Percentiles rank a stretch among this genome's conserved stretches.
Evolutionary conservation across 495 filamentous ascomycete species (phyloP).

Genomic region (Aspergillus avenaceus): DNA sequence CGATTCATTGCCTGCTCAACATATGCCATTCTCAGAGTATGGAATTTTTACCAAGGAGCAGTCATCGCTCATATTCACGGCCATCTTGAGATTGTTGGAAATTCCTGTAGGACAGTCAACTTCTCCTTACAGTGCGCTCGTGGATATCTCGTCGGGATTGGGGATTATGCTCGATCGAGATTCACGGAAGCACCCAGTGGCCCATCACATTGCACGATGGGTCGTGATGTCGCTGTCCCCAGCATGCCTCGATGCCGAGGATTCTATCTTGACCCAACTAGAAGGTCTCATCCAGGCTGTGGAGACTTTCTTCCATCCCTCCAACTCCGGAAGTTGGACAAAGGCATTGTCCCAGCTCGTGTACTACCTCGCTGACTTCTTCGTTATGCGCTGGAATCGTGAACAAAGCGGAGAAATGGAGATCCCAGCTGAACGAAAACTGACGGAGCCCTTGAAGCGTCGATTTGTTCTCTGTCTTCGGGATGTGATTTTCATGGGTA

Average conservation of each 20-base stretch:
- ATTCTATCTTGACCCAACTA: constrained; percentile 77
- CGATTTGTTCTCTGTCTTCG: constrained; percentile 87
- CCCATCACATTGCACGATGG: constrained; percentile 92
- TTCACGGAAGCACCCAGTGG: constrained; percentile 83
- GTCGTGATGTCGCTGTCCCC: constrained; percentile 93
- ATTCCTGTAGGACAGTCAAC: constrained; percentile 96
- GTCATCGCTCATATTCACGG: constrained; percentile 87
- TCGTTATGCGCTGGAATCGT: constrained; percentile 96
- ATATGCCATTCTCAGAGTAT: constrained; percentile 80
- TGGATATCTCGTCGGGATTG: constrained; percentile 79
- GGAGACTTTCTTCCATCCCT: constrained; percentile 98
- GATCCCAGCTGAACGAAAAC: constrained; percentile 68
- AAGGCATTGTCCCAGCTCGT: constrained; percentile 84
- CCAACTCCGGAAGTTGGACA: constrained; percentile 92
- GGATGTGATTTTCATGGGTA: constrained; percentile 97
- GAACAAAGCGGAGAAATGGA: constrained; percentile 91
- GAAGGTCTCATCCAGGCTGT: constrained; percentile 94
- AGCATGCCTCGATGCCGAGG: constrained; percentile 67
- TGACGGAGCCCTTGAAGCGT: constrained; percentile 75
- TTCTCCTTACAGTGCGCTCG: constrained; percentile 77
- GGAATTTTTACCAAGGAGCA: constrained; percentile 93
- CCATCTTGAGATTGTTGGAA: constrained; percentile 82
- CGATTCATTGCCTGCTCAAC: constrained; percentile 67
- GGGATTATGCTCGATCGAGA: constrained; percentile 86
- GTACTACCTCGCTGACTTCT: constrained; percentile 92